Evolutionary conservation across 495 filamentous ascomycete genomes (phyloP), one percentile per base, ranked within the genome.

Genomic region (Pyrenopolyporus hunteri): DNA sequence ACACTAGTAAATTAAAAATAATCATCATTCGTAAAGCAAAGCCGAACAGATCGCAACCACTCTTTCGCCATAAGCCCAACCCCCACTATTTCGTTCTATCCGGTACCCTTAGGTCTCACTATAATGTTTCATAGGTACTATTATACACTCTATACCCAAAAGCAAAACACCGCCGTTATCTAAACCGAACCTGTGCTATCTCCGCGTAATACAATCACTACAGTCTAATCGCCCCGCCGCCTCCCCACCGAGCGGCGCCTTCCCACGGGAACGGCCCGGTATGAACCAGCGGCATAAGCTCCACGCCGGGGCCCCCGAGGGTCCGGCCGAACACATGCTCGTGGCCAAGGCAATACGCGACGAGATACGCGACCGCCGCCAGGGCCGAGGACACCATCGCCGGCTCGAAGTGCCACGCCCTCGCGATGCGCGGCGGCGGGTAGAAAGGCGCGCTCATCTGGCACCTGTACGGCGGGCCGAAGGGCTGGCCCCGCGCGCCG

Each of bases 271-370:
- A 28, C 13, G 20, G 23, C 20, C 58, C 43, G 0, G 25, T 8
- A 2, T 9, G 26, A 4, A 55, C 7, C 17, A 48, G 33, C 28
- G 50, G 26, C 58, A 56, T 49, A 6, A 40, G 10, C 35, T 62
- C 58, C 8, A 62, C 58, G 2, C 58, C 58, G 1, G 58, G 58
- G 0, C 58, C 58, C 0, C 58, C 58, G 2, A 62, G 26, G 1
- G 44, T 50, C 13, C 57, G 49, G 3, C 48, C 54, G 19, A 47
- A 61, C 6, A 52, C 49, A 2, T 47, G 37, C 9, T 48, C 57
- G 28, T 61, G 48, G 0, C 49, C 25, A 2, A 10, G 3, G 3
- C 6, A 40, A n/a, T 22, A 6, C 13, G 57, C 57, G 9, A 47
- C 19, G 13, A 49, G 48, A 14, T 53, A 61, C 17, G 23, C 22